Conservation (phyloP, 805 yeast genomes). For the Lipomyces orientalis region DNA sequence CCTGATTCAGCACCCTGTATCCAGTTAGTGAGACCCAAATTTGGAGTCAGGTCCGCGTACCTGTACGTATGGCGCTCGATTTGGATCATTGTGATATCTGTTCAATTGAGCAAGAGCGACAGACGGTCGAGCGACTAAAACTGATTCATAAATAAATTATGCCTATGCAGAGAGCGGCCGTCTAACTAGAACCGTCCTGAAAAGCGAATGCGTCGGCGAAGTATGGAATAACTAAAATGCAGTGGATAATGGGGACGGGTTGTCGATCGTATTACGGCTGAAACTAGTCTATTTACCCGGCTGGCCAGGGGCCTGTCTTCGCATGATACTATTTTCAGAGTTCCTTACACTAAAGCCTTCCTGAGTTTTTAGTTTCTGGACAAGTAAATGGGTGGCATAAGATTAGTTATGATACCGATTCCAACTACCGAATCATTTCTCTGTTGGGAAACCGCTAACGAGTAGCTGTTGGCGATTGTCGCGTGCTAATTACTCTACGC, state of each 20-base stretch:
- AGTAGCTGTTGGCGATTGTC: no score
- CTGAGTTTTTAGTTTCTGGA: neutral
- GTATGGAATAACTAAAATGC: neutral
- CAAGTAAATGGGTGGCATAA: neutral
- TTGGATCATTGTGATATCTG: slow-evolving; percentile 23
- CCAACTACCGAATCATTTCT: no score
- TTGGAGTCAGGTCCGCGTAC: slow-evolving; percentile 10
- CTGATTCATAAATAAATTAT: neutral
- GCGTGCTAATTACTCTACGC: no score
- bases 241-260: neutral
- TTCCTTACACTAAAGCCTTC: no score
- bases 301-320: neutral
- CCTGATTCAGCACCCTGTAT: slow-evolving; percentile 80
- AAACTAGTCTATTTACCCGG: neutral
- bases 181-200: no score
- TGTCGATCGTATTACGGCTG: neutral
- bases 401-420: neutral
- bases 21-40: neutral
- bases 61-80: slow-evolving; percentile 36
- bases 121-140: neutral
- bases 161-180: neutral
- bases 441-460: no score
- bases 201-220: neutral
- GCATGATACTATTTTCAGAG: neutral
- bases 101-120: neutral